Evolutionary conservation across 345 rosid genomes (phyloP), one percentile per base, ranked within the genome.

Genomic region (Lumnitzera littorea): DNA sequence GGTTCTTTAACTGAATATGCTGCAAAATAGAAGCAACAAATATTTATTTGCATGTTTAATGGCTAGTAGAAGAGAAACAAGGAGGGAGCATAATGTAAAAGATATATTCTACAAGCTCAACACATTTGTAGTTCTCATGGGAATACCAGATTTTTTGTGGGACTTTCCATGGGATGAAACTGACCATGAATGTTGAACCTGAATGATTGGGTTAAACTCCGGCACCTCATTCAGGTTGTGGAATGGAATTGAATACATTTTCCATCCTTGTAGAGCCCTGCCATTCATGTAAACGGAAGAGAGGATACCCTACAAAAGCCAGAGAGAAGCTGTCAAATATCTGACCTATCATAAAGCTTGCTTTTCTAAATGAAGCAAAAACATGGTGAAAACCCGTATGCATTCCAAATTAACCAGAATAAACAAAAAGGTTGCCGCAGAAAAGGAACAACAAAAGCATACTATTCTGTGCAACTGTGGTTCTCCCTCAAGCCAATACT

Each of bases 191-290:
- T 64, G 67, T 58, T 63, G 68, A 69, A 53, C 52, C 31, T 58
- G 74, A 73, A 70, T 57, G 57, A 81, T 13, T 46, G 79, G 62
- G 65, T 74, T 71, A 64, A 69, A 59, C 68, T 73, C 66, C 5
- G 78, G 81, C 36, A 46, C 61, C 68, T 82, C 85, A 65, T 87
- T 87, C 70, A 84, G 78, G 75, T 82, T 82, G 58, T 78, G 80
- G n/a, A 92, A 67, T 63, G 96, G 96, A 74, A 92, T 41, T 25
- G 85, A 60, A 66, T 79, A 59, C 91, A 89, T 87, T 79, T 84
- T 89, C 98, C 98, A 92, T 36, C 86, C 76, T 3, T 69, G 70
- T 75, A 87, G 79, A 79, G 64, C 54, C 46, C 70, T 64, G 51
- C 82, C 85, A 64, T 82, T 84, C 16, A 92, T 68, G 70, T 76